Conservation (phyloP, 192 early-diverging fungal species). For the Backusella macrospora region DNA sequence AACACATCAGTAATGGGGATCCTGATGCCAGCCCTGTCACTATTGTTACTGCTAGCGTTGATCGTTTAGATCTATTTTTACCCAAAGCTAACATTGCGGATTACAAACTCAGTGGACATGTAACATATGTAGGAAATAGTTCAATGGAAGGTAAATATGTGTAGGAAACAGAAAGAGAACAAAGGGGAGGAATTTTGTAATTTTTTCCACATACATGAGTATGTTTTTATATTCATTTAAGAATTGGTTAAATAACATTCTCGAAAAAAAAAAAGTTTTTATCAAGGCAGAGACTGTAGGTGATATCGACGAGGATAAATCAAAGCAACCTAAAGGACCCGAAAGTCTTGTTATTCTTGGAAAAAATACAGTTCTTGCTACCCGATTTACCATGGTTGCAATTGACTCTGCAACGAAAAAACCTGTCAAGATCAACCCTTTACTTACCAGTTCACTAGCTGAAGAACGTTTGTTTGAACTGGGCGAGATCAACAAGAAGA, state of each 20-base stretch:
- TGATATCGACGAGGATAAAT: neutral
- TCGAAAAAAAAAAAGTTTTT: neutral
- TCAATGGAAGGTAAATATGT: conserved; percentile 75
- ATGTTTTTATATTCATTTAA: neutral
- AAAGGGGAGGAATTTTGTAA: neutral
- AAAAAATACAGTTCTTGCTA: conserved; percentile 63
- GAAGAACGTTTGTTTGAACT: conserved; percentile 72
- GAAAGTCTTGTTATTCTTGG: neutral
- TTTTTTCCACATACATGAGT: too few species aligned
- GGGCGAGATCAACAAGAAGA: conserved; percentile 65
- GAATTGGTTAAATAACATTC: neutral
- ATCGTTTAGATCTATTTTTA: conserved; percentile 80
- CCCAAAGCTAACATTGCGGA: conserved; percentile 65
- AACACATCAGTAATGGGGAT: conserved; percentile 59
- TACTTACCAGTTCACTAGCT: conserved; percentile 69
- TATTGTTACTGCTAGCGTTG: conserved; percentile 88
- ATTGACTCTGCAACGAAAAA: conserved; percentile 71
- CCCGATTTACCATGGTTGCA: conserved; percentile 93
- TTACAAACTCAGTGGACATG: conserved; percentile 78
- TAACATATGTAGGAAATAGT: conserved; percentile 85
- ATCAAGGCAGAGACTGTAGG: conserved; percentile 3
- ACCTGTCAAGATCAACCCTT: conserved; percentile 71
- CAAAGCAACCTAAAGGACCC: neutral
- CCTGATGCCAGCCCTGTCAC: conserved; percentile 53
- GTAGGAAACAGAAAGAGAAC: neutral